A percentile compares a stretch with the other conserved stretches of the same genome.
These are phyloP conservation scores for Prunus padus DNA, from an alignment of 306 rosid genomes.

Conservation along the genomic window DNA sequence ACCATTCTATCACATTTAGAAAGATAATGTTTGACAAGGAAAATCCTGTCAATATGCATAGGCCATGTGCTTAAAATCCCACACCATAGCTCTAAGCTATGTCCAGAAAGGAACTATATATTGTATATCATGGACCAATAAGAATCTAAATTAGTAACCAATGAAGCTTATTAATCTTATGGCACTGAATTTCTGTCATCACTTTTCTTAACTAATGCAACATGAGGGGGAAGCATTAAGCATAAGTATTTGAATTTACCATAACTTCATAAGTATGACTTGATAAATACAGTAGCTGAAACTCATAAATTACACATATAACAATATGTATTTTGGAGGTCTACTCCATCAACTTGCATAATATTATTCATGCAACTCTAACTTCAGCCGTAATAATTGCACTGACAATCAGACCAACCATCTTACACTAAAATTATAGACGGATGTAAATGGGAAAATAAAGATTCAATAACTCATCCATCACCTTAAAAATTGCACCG, in stretches of 20 bases:
- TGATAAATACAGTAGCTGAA: too few species aligned
- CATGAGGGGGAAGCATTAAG: background rate
- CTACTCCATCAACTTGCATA: too few species aligned
- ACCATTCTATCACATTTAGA: background rate
- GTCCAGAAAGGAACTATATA: background rate
- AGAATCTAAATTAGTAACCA: background rate
- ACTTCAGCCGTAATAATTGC: background rate
- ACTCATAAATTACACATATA: too few species aligned
- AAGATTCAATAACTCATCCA: too few species aligned
- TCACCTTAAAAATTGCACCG: too few species aligned
- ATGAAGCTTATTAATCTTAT: background rate
- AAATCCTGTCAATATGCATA: background rate
- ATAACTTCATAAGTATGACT: too few species aligned
- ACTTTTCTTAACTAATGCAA: background rate
- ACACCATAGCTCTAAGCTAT: conserved; percentile 3
- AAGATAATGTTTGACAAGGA: background rate
- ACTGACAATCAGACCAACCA: background rate
- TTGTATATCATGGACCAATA: background rate
- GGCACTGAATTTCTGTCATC: background rate
- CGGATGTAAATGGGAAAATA: too few species aligned
- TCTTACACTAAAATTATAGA: background rate
- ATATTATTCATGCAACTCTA: too few species aligned
- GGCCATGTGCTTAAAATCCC: background rate
- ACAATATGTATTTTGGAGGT: too few species aligned
- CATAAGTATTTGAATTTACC: background rate